A percentile compares a stretch with the other conserved stretches of the same genome.
These are phyloP conservation scores for Sarcocystis neurona DNA, from an alignment of 169 alveolate genomes.

Conservation along the genomic window DNA sequence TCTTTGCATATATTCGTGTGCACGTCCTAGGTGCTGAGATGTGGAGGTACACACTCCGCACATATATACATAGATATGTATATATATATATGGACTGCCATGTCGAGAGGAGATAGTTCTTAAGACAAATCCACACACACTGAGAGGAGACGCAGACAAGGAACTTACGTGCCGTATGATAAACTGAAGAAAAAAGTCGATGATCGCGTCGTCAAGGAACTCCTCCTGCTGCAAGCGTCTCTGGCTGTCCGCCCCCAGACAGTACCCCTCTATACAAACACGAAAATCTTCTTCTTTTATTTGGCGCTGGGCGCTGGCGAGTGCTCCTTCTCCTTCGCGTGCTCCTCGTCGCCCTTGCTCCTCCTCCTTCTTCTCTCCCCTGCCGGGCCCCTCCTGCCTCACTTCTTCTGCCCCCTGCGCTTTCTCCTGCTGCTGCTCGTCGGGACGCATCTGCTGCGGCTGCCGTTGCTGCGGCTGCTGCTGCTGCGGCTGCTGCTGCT, in stretches of 20 bases:
- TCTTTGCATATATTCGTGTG: too few relatives aligned
- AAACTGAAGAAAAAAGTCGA: conserved; percentile 61
- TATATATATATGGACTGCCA: background rate
- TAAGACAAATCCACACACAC: background rate
- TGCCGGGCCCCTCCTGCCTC: background rate
- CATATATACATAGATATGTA: too few relatives aligned
- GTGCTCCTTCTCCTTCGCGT: background rate
- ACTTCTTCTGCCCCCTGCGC: background rate
- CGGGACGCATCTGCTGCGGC: background rate
- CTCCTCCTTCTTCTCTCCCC: background rate
- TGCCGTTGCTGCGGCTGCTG: conserved; percentile 32
- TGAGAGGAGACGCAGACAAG: background rate
- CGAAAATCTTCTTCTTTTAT: background rate
- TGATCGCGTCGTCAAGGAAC: conserved; percentile 55
- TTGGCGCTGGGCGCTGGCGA: background rate
- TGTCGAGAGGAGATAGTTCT: too few relatives aligned
- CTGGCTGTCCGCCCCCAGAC: background rate
- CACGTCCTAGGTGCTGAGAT: too few relatives aligned
- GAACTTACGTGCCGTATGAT: conserved; percentile 52
- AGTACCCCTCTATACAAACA: background rate
- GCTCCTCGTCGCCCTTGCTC: background rate
- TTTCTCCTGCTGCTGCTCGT: background rate
- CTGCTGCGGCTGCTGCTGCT: background rate
- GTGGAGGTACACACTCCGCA: background rate
- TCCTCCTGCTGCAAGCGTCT: conserved; percentile 53